Evolutionary conservation across 2,329 filamentous ascomycete species (phyloP).

Genomic region (Cladorrhinum sp.): DNA sequence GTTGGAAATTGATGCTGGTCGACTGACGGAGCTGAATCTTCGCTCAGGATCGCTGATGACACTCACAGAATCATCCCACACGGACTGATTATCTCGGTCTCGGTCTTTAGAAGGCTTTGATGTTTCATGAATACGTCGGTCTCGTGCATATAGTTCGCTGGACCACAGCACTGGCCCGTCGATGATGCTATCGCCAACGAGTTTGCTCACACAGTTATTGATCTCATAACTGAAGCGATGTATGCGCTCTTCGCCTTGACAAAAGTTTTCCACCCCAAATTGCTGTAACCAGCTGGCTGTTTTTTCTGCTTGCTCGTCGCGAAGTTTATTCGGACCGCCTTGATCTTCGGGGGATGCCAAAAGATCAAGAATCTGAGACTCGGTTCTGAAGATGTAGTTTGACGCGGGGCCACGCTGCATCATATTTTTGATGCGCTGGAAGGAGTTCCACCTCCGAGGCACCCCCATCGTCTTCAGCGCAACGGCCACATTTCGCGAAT

Average conservation of each 20-base stretch:
- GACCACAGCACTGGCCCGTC: slow-evolving; percentile 90
- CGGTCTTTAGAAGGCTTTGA: slow-evolving; percentile 41
- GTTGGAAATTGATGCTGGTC: slow-evolving; percentile 49
- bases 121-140: slow-evolving; percentile 61
- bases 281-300: slow-evolving; percentile 79
- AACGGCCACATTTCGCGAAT: slow-evolving; percentile 78
- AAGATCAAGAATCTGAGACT: slow-evolving; percentile 82
- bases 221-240: slow-evolving; percentile 92
- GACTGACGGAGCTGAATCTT: slow-evolving; percentile 43
- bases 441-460: slow-evolving; percentile 53
- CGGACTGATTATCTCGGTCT: slow-evolving; percentile 42
- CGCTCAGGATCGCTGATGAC: slow-evolving; percentile 55
- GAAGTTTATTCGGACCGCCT: slow-evolving; percentile 89
- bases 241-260: slow-evolving; percentile 89
- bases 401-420: slow-evolving; percentile 46
- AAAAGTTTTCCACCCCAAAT: slow-evolving; percentile 86
- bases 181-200: slow-evolving; percentile 79
- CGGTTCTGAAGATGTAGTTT: slow-evolving; percentile 74
- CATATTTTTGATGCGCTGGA: slow-evolving; percentile 48
- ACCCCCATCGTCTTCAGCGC: slow-evolving; percentile 88
- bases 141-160: slow-evolving; percentile 79
- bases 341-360: slow-evolving; percentile 79
- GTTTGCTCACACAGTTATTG: slow-evolving; percentile 77
- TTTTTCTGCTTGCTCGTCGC: slow-evolving; percentile 89
- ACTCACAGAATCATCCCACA: slow-evolving; percentile 52